Conservation (phyloP, 148 eudicot species). For the Cornus suecica region DNA sequence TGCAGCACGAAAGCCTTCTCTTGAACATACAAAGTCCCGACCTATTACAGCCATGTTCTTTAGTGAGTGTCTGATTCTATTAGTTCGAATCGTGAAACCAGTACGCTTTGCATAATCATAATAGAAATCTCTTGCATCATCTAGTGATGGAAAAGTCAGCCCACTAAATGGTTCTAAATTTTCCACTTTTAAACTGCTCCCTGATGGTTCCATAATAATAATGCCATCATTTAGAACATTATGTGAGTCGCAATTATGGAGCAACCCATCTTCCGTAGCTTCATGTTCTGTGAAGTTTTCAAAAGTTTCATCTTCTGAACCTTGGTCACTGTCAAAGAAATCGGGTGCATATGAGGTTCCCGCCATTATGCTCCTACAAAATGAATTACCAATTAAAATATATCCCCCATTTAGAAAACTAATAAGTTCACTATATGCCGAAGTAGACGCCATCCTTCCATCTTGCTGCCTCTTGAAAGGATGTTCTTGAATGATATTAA, state of each 20-base stretch:
- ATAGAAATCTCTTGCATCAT: neutral
- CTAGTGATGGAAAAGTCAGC: neutral
- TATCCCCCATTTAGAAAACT: neutral
- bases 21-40: neutral
- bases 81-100: neutral
- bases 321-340: neutral
- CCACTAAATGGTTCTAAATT: constrained; percentile 1
- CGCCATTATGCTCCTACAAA: neutral
- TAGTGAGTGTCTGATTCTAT: neutral
- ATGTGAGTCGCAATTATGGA: neutral
- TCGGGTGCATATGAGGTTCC: neutral
- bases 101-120: neutral
- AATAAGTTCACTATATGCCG: neutral
- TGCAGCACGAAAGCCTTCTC: neutral
- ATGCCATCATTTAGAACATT: neutral
- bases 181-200: neutral
- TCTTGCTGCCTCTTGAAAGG: neutral
- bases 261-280: neutral
- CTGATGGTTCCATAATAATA: neutral
- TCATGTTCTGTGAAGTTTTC: neutral
- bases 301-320: neutral
- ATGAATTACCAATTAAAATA: neutral
- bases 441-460: neutral
- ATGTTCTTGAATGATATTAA: neutral
- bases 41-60: neutral